Evolutionary conservation across 1,284 basidiomycete species (phyloP), one percentile per base, ranked within the genome.

Genomic region (Volvariella surrecta): DNA sequence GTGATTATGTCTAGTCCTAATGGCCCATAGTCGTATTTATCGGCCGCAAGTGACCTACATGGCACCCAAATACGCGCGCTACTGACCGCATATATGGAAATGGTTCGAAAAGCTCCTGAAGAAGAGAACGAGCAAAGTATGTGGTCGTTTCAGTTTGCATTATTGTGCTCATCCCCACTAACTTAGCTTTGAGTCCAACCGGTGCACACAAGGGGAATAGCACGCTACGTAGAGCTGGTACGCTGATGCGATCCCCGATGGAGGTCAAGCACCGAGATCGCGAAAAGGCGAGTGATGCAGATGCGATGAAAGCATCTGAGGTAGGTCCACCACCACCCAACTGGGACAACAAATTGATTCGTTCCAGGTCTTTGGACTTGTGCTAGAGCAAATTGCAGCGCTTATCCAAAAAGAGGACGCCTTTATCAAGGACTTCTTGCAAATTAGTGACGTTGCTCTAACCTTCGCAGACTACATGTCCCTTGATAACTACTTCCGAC

Each of bases 381-480:
- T 89, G 9, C 66, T 98, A 2, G 79, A 85, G 39, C 82, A 89
- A 59, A 73, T 97, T 3, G 73, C 84, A 4, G 80, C 82, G 2
- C 73, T 86, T 42, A 72, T 98, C 11, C 79, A 83, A 46, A 76
- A 76, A 8, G 95, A 99, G 63, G 82, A 89, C 56, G 81, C 82
- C 13, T 98, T 98, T 62, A 82, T 98, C 49, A 77, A 83, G 7
- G 89, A 94, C 53, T 93, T 98, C 59, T 67, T 99, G 37, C 92
- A 95, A 58, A 87, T 96, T 57, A 85, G 88, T 50, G 90, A 95
- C 55, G 78, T 82, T 37, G 81, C 81, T 18, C 73, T 90, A 15
- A 97, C 95, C 0, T 99, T 93, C 62, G 95, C 95, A 7, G 95
- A 98, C 63, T 94, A 96, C 55, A 90, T 93, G 79, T 82, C 84